Evolutionary conservation across 2,329 filamentous ascomycete species (phyloP).

Genomic region (Claviceps sp.): DNA sequence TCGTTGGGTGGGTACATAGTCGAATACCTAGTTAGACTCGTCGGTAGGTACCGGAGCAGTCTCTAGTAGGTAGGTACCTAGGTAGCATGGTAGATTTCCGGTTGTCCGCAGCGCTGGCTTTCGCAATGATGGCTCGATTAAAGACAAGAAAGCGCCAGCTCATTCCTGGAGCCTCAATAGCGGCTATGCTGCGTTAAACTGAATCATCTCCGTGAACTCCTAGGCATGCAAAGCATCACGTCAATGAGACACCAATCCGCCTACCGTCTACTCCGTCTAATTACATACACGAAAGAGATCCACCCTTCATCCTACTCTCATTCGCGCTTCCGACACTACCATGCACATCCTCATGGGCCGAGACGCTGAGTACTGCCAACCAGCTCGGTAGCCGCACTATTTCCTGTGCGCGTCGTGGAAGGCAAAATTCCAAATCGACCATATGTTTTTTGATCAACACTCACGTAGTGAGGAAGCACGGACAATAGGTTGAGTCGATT

Average conservation of each 20-base stretch:
- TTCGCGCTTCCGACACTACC: not conserved
- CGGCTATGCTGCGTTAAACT: too few species aligned
- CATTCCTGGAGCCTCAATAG: too few species aligned
- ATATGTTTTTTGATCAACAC: slow-evolving; percentile 90
- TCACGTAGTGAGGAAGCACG: slow-evolving; percentile 80
- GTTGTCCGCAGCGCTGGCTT: too few species aligned
- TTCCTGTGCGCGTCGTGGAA: slow-evolving; percentile 27
- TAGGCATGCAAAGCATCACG: not conserved
- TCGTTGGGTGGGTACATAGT: too few species aligned
- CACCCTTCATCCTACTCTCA: not conserved
- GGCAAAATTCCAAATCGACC: slow-evolving; percentile 85
- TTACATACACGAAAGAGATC: not conserved
- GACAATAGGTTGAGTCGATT: slow-evolving; percentile 74
- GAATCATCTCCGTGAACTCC: too few species aligned
- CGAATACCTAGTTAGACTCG: too few species aligned
- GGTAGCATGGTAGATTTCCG: too few species aligned
- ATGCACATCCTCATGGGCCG: slow-evolving; percentile 40
- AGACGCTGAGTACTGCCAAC: slow-evolving; percentile 51
- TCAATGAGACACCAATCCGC: not conserved
- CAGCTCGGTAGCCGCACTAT: slow-evolving; percentile 43
- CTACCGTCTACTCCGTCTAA: not conserved
- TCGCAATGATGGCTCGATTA: too few species aligned
- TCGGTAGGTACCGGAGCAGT: too few species aligned
- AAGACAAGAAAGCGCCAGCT: too few species aligned
- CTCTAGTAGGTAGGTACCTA: too few species aligned